Percentiles rank a stretch among this genome's conserved stretches.
Conservation (phyloP, 2,329 filamentous ascomycete genomes). For the Didymella exigua region DNA sequence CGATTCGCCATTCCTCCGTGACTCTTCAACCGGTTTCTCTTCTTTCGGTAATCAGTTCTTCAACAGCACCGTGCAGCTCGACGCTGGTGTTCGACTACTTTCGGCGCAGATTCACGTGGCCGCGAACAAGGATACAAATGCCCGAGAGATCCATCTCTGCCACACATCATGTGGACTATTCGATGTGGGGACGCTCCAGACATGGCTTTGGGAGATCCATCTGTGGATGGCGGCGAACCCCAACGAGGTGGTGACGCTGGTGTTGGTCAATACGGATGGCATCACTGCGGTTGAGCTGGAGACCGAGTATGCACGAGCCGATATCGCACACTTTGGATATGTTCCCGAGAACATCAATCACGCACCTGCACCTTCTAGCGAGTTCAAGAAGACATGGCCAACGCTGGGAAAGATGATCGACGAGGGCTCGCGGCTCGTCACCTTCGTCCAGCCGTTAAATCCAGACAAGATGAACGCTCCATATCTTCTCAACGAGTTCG, state of each 20-base stretch:
- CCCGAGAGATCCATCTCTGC: slow-evolving; percentile 64
- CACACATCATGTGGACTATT: slow-evolving; percentile 70
- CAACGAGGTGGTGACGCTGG: slow-evolving; percentile 73
- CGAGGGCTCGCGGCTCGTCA: slow-evolving; percentile 66
- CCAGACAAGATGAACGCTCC: slow-evolving; percentile 50
- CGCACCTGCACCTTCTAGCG: slow-evolving; percentile 53
- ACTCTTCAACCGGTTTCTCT: slow-evolving; percentile 63
- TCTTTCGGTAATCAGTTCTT: slow-evolving; percentile 72
- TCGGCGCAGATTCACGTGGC: slow-evolving; percentile 71
- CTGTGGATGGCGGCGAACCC: slow-evolving; percentile 70
- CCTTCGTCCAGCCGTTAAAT: slow-evolving; percentile 65
- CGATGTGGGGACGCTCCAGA: slow-evolving; percentile 68
- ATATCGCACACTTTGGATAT: slow-evolving; percentile 54
- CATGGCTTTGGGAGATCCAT: slow-evolving; percentile 68
- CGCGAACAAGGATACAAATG: slow-evolving; percentile 46
- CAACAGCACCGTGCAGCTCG: slow-evolving; percentile 71
- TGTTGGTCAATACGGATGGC: slow-evolving; percentile 71
- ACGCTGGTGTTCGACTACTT: slow-evolving; percentile 72
- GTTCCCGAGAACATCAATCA: slow-evolving; percentile 59
- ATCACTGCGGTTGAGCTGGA: slow-evolving; percentile 61
- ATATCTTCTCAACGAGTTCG: slow-evolving; percentile 66
- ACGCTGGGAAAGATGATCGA: slow-evolving; percentile 71
- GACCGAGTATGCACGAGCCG: slow-evolving; percentile 50
- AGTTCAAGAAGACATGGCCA: slow-evolving; percentile 63
- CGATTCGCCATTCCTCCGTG: slow-evolving; percentile 71